Evolutionary conservation across 1,284 basidiomycete genomes (phyloP).

Genomic region (Sphagnurus paluster): DNA sequence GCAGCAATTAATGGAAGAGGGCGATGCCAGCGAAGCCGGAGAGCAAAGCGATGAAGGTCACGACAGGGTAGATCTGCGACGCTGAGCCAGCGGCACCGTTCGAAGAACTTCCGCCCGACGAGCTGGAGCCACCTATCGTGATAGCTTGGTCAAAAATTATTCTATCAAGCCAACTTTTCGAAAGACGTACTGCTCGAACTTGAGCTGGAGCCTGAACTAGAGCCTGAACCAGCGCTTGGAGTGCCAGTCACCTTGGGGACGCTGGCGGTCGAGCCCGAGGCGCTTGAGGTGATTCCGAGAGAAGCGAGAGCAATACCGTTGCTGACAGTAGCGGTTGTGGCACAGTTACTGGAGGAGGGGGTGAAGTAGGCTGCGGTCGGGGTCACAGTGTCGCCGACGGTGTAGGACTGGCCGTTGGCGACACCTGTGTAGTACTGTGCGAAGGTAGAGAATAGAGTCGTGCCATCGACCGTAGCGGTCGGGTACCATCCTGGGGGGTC

Average conservation of each 20-base stretch:
- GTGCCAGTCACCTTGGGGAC: constrained; percentile 14
- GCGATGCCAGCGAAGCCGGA: constrained; percentile 22
- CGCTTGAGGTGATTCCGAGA: constrained; percentile 24
- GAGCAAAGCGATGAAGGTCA: constrained; percentile 15
- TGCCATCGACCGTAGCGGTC: constrained; percentile 33
- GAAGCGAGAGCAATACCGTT: constrained; percentile 34
- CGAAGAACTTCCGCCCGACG: not conserved
- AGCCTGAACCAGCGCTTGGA: too few species aligned
- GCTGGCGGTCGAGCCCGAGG: constrained; percentile 16
- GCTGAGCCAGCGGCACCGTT: constrained; percentile 7
- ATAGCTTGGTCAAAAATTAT: not conserved
- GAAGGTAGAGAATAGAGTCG: constrained; percentile 38
- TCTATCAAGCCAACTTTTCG: not conserved
- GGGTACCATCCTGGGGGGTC: constrained; percentile 45
- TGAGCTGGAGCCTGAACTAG: too few species aligned
- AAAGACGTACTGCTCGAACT: not conserved
- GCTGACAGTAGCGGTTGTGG: constrained; percentile 32
- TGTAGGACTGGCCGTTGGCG: constrained; percentile 31
- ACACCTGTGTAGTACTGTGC: constrained; percentile 43
- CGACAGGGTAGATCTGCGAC: constrained; percentile 16
- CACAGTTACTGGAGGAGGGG: constrained; percentile 40
- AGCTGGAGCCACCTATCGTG: not conserved
- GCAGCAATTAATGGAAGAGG: constrained; percentile 22
- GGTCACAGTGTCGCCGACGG: constrained; percentile 37
- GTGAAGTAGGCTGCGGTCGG: constrained; percentile 32